Evolutionary conservation across 2,329 filamentous ascomycete species (phyloP).

Genomic region (Xylaria sp.): DNA sequence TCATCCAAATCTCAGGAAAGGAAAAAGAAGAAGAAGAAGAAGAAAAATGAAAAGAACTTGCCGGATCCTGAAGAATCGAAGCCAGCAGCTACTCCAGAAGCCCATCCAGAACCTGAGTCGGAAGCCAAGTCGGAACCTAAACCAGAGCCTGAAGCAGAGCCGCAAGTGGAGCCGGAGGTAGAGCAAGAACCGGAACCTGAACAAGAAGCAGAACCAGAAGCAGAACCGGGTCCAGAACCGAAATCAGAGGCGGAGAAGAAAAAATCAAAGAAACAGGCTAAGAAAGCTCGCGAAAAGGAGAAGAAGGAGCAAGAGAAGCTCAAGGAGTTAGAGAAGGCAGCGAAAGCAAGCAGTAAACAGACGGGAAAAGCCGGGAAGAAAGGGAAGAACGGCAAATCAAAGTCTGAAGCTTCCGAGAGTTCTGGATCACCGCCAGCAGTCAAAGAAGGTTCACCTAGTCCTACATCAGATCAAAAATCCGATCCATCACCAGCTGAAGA

Average conservation of each 20-base stretch:
- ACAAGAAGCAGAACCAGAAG: conserved; percentile 5
- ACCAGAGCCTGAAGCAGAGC: conserved; percentile 8
- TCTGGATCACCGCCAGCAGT: conserved; percentile 17
- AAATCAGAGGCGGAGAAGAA: conserved; percentile 25
- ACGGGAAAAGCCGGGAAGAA: conserved; percentile 34
- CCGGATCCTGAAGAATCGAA: conserved; percentile 28
- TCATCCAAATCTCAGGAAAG: conserved; percentile 27
- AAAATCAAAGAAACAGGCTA: conserved; percentile 28
- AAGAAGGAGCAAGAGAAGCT: conserved; percentile 29
- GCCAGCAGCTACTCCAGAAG: conserved; percentile 8
- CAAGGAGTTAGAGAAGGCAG: conserved; percentile 29
- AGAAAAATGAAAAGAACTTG: conserved; percentile 22
- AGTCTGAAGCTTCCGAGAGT: conserved; percentile 18
- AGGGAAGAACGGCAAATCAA: conserved; percentile 27
- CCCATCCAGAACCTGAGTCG: background rate
- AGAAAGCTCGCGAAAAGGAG: conserved; percentile 32
- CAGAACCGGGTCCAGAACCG: conserved; percentile 7
- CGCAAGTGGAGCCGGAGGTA: conserved; percentile 7
- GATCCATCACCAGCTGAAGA: conserved; percentile 20
- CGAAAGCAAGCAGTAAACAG: conserved; percentile 29
- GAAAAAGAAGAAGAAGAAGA: conserved; percentile 39
- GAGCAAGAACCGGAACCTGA: background rate
- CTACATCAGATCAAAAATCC: conserved; percentile 23
- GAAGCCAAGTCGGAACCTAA: conserved; percentile 7
- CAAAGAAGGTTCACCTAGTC: conserved; percentile 27